Conservation (phyloP, 2,329 filamentous ascomycete species). For the Drechslerella dactyloides region DNA sequence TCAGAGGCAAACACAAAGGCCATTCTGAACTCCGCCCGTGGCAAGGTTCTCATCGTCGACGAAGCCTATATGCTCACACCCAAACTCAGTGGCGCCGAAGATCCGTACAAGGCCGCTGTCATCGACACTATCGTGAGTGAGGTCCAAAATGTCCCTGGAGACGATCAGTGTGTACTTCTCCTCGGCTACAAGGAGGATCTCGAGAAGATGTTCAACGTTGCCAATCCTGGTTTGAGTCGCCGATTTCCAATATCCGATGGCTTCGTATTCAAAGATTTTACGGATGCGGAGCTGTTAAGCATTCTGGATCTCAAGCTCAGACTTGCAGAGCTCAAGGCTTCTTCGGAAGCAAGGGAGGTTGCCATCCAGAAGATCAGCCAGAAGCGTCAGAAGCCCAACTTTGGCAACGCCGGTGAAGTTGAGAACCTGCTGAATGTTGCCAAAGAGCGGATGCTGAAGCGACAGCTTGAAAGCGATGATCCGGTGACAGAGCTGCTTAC, state of each 20-base stretch:
- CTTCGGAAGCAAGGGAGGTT: slow-evolving; percentile 63
- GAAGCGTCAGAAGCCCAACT: slow-evolving; percentile 69
- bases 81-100: slow-evolving; percentile 56
- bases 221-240: slow-evolving; percentile 72
- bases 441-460: slow-evolving; percentile 63
- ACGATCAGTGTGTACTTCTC: slow-evolving; percentile 74
- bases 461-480: slow-evolving; percentile 56
- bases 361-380: slow-evolving; percentile 68
- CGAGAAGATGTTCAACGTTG: slow-evolving; percentile 74
- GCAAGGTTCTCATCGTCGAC: slow-evolving; percentile 80
- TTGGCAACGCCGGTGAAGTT: slow-evolving; percentile 76
- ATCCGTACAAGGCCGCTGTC: slow-evolving; percentile 68
- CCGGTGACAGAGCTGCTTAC: slow-evolving; percentile 56
- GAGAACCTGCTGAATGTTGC: slow-evolving; percentile 70
- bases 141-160: slow-evolving; percentile 71
- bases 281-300: slow-evolving; percentile 63
- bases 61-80: slow-evolving; percentile 72
- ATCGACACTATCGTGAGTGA: slow-evolving; percentile 77
- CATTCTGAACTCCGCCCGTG: slow-evolving; percentile 69
- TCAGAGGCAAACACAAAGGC: slow-evolving; percentile 76
- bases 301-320: slow-evolving; percentile 72
- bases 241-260: slow-evolving; percentile 70
- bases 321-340: slow-evolving; percentile 64
- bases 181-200: slow-evolving; percentile 74
- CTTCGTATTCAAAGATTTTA: slow-evolving; percentile 74